Base-by-base conservation (phyloP, 495 filamentous ascomycete genomes). In the Echria macrotheca region DNA sequence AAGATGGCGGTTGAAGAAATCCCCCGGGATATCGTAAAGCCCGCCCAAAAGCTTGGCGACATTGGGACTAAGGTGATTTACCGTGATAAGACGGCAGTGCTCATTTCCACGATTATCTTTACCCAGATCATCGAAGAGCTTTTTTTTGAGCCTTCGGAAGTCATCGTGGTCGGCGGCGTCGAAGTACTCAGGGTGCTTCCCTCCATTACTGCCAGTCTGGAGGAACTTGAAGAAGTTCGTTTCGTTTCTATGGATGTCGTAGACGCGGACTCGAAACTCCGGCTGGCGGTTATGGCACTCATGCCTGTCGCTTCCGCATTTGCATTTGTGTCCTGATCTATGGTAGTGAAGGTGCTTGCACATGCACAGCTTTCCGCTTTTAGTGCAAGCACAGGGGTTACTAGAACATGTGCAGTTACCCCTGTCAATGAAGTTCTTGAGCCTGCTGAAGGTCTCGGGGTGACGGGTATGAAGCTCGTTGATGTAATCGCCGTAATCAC, bases 1-100 rank as follows among this genome's bases (percentile, higher is more conserved):
- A 4, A 40, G 37, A 12, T 40, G 37, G 12, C 37, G 37, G 15
- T 40, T 40, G 37, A 40, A 40, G 15, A 40, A 40, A 18, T 40
- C 37, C 4, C 4, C 37, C 15, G 3, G 37, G 12, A 40, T 40
- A 19, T 40, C 37, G 37, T 40, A 40, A 6, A 9, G 3, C 5
- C 37, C 15, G 5, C 37, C 37, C 5, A 40, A 19, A 3, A 40
- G 14, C 18, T 40, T 40, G 3, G 37, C 37, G 11, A 40, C 37
- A 5, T 40, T 40, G 37, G 37, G 15, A 12, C 37, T 40, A 5
- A 40, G 37, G 19, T 40, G 37, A 19, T 12, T 40, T 4, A 40
- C 37, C 15, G 37, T 40, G 37, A 40, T 40, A 5, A 40, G 37
- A 6, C 37, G 37, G 18, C 3, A 23, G 19, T 40, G 37, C 18